Evolutionary conservation across 306 rosid genomes (phyloP), one percentile per base, ranked within the genome.

Genomic region (Cicer cuneatum): DNA sequence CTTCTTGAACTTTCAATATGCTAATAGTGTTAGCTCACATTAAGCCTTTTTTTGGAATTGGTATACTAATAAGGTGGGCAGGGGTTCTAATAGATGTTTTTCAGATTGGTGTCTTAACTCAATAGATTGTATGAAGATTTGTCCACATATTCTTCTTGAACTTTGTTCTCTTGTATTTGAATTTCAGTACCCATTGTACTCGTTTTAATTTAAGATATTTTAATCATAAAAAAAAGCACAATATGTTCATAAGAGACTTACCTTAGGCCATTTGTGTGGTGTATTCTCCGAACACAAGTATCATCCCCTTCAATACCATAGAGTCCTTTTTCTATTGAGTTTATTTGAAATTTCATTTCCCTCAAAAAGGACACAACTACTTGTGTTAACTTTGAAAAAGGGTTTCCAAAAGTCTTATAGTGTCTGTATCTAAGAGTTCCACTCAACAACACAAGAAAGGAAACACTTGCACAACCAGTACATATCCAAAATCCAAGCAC

Each of bases 361-460:
- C 81, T 86, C 59, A 81, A 38, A 41, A 88, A 82, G 59, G 90
- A 86, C 53, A 80, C 69, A 10, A 84, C 24, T 12, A 85, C 90
- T 66, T 84, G 85, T 66, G 79, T 80, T 72, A 83, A 82, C 58
- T 82, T 82, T 1, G 82, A 75, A 38, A 89, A 39, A n/a, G 90
- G 93, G 80, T 86, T 89, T 16, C 89, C 90, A 49, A 72, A 78
- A 40, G 86, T 75, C 81, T 84, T 89, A 66, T 85, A 78, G 63
- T 75, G 80, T 40, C 93, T 72, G 41, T 86, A 89, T 48, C 84
- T 81, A 10, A 16, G 37, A 43, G 80, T 82, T 56, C 89, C 93
- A 71, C 87, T 52, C 62, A 82, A 53, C 8, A 89, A 78, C 42
- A 83, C 61, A 33, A 84, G 48, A 72, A 72, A 78, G 6, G 83